phyloP scores from a whole-genome alignment of 2,329 filamentous ascomycete species.

The Cladosporium sphaerospermum region DNA sequence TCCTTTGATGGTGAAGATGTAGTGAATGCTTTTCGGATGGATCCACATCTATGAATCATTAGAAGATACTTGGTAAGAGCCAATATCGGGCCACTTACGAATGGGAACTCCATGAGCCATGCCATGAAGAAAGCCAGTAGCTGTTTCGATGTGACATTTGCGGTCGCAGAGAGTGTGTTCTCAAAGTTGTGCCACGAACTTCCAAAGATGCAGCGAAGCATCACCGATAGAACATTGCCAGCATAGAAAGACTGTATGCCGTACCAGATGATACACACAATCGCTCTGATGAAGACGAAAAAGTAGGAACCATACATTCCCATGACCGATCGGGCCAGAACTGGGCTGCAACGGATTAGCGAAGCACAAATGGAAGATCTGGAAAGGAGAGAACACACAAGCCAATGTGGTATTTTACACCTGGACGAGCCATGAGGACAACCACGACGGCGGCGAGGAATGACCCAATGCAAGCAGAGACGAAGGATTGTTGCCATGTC shows the following conservation, averaged over 20 bases:
- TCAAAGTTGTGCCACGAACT: constrained; percentile 30
- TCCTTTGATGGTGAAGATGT: constrained; percentile 38
- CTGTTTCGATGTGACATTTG: constrained; percentile 30
- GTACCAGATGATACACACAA: constrained; percentile 39
- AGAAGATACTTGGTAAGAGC: not conserved
- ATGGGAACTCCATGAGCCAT: constrained; percentile 28
- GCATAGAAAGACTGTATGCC: constrained; percentile 23
- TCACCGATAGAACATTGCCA: constrained; percentile 22
- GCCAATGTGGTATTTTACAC: constrained; percentile 13
- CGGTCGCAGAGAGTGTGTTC: constrained; percentile 25
- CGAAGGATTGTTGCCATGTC: constrained; percentile 14
- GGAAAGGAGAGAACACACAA: constrained; percentile 4
- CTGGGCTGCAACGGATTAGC: constrained; percentile 29
- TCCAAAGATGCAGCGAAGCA: constrained; percentile 32
- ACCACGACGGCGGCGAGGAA: constrained; percentile 11
- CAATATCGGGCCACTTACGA: constrained; percentile 17
- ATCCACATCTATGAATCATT: constrained; percentile 38
- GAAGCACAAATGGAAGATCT: not conserved
- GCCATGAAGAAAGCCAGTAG: constrained; percentile 31
- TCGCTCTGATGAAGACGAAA: constrained; percentile 36
- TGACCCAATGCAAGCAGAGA: constrained; percentile 10
- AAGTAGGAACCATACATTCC: constrained; percentile 41
- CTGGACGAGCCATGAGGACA: constrained; percentile 13
- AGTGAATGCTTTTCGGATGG: constrained; percentile 35
- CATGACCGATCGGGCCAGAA: constrained; percentile 36